phyloP scores from a whole-genome alignment of 2,329 filamentous ascomycete genomes.

The Aspergillus aculeatus region DNA sequence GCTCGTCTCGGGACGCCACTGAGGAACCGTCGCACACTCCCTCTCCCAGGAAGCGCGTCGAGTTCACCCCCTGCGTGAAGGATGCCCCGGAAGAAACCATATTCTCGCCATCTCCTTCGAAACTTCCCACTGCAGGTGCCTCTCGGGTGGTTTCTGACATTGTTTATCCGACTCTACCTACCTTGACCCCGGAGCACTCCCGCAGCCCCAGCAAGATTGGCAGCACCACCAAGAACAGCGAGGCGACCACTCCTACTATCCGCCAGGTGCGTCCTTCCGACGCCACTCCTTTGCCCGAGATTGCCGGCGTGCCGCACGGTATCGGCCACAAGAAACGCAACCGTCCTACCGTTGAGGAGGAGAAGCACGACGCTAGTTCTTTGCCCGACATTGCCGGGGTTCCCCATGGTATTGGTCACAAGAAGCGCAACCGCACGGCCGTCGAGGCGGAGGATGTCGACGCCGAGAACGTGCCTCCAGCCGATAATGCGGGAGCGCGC shows the following conservation, averaged over 20 bases:
- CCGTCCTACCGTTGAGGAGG: conserved; percentile 25
- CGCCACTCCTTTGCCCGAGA: conserved; percentile 25
- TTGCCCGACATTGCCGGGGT: conserved; percentile 24
- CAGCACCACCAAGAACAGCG: conserved; percentile 10
- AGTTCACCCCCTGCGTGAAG: conserved; percentile 73
- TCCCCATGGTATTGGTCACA: conserved; percentile 42
- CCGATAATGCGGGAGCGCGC: conserved; percentile 24
- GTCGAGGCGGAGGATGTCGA: conserved; percentile 29
- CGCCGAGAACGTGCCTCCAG: conserved; percentile 35
- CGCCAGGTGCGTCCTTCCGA: conserved; percentile 42
- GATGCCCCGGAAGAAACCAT: conserved; percentile 27
- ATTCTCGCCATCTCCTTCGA: conserved; percentile 44
- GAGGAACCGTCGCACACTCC: conserved; percentile 57
- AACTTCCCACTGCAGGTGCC: conserved; percentile 29
- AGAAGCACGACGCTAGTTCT: conserved; percentile 9
- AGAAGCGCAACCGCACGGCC: conserved; percentile 39
- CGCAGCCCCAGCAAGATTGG: background rate
- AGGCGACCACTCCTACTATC: conserved; percentile 35
- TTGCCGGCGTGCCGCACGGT: conserved; percentile 40
- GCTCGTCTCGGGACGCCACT: conserved; percentile 26
- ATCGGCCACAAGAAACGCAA: conserved; percentile 39
- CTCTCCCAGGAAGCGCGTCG: conserved; percentile 73
- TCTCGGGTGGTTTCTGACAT: conserved; percentile 28
- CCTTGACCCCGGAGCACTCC: conserved; percentile 37
- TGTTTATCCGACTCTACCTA: conserved; percentile 39